phyloP scores from a whole-genome alignment of 2,329 filamentous ascomycete species.

The Thyridium curvatum region DNA sequence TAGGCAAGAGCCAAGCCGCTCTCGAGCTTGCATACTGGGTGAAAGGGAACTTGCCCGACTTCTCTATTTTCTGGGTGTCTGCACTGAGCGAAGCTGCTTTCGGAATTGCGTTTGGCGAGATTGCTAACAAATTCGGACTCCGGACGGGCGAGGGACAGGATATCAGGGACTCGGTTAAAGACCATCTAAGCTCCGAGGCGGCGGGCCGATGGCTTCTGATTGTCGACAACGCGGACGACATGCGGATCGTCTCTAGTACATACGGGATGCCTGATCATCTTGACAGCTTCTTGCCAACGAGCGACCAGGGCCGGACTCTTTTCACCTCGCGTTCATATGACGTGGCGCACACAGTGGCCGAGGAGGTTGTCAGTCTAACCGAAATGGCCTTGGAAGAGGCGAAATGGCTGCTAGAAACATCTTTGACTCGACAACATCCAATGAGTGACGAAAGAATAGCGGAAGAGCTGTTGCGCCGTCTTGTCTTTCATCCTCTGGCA shows the following conservation, averaged over 20 bases:
- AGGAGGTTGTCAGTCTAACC: slow-evolving; percentile 1
- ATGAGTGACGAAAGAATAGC: not conserved
- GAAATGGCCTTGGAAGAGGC: slow-evolving; percentile 3
- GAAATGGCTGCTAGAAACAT: not conserved
- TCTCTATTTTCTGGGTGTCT: slow-evolving; percentile 34
- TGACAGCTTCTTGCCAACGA: slow-evolving; percentile 5
- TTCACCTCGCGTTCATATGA: slow-evolving; percentile 6
- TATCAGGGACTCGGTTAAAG: slow-evolving; percentile 5
- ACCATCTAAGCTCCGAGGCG: slow-evolving; percentile 9
- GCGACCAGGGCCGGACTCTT: slow-evolving; percentile 1
- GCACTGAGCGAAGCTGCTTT: slow-evolving; percentile 26
- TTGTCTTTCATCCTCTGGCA: slow-evolving; percentile 9
- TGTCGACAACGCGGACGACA: slow-evolving; percentile 16
- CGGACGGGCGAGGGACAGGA: slow-evolving; percentile 24
- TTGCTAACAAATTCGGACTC: slow-evolving; percentile 20
- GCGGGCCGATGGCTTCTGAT: slow-evolving; percentile 16
- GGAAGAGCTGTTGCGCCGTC: slow-evolving; percentile 1
- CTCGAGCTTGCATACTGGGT: slow-evolving; percentile 29
- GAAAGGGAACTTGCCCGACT: slow-evolving; percentile 21
- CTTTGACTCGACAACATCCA: not conserved
- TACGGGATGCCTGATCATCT: not conserved
- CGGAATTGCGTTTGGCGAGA: slow-evolving; percentile 26
- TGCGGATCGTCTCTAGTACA: not conserved
- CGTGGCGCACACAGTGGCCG: slow-evolving; percentile 2
- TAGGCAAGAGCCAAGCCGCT: slow-evolving; percentile 30